Evolutionary conservation across 495 filamentous ascomycete genomes (phyloP), one percentile per base, ranked within the genome.

Genomic region (Corynascus novoguineensis): DNA sequence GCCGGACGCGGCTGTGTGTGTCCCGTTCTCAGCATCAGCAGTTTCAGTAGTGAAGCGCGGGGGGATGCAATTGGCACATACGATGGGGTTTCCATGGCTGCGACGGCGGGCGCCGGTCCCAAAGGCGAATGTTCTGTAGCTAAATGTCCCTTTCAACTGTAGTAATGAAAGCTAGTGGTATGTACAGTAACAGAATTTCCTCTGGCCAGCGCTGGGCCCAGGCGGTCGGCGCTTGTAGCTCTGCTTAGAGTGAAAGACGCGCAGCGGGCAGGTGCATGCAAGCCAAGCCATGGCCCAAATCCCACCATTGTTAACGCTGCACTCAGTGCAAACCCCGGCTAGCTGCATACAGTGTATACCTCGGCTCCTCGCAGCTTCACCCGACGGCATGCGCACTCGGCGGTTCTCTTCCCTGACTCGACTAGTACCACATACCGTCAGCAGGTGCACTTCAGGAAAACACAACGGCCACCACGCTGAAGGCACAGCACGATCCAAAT

Each of bases 51-150:
- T 41, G 21, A 17, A 27, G 42, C 19, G 0, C 14, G 11, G 25
- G 41, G n/a, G 14, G 9, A n/a, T 9, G 6, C n/a, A 1, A 32
- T 15, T n/a, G 14, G 14, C 27, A 50, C 65, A 14, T 61, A 68
- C 65, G 55, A 55, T 38, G 46, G 50, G 28, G 14, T 7, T 15
- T 59, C 55, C 65, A 68, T 65, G 37, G 34, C 44, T 24, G 57
- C 49, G 15, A 40, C 14, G 10, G 19, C 17, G 0, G 37, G 22
- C 14, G 42, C 41, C 35, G 21, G 28, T 7, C 21, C 40, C n/a
- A n/a, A n/a, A n/a, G n/a, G 25, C 25, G 14, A 8, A 24, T 10
- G 17, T 15, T 5, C n/a, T 41, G n/a, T 41, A 19, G 37, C 21
- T 21, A 17, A 10, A n/a, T n/a, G n/a, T n/a, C n/a, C n/a, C n/a